Evolutionary conservation across 805 yeast species (phyloP).

Genomic region (Candida piceae): DNA sequence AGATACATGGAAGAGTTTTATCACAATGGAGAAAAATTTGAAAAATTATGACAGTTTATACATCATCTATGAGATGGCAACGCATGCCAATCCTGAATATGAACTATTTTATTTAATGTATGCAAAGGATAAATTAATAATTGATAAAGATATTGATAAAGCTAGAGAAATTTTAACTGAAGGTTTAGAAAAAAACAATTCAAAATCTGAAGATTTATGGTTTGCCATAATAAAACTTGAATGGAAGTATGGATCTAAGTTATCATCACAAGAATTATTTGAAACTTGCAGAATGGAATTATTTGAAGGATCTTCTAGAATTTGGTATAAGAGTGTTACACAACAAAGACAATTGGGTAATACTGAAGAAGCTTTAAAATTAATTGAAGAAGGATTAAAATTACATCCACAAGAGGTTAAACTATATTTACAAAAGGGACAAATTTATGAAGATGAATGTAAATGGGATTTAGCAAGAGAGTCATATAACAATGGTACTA

Average conservation of each 20-base stretch:
- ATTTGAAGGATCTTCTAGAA: constrained; percentile 34
- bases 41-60: constrained; percentile 31
- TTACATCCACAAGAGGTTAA: constrained; percentile 46
- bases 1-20: constrained; percentile 45
- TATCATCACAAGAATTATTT: constrained; percentile 34
- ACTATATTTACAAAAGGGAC: constrained; percentile 60
- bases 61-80: constrained; percentile 48
- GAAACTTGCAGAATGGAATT: constrained; percentile 16
- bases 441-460: constrained; percentile 35
- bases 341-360: constrained; percentile 39
- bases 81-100: constrained; percentile 41
- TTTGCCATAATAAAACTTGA: constrained; percentile 69
- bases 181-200: constrained; percentile 40
- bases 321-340: constrained; percentile 60
- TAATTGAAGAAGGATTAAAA: constrained; percentile 43
- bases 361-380: constrained; percentile 32
- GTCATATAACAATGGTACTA: constrained; percentile 43
- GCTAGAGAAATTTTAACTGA: constrained; percentile 51
- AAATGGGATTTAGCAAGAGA: constrained; percentile 41
- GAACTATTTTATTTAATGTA: constrained; percentile 60
- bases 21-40: constrained; percentile 30
- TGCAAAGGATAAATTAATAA: constrained; percentile 62
- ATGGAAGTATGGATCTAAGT: constrained; percentile 33
- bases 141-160: constrained; percentile 39
- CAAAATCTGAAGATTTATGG: constrained; percentile 55